phyloP scores from a whole-genome alignment of 768 basidiomycete genomes.

The Rhizopogon vesiculosus region DNA sequence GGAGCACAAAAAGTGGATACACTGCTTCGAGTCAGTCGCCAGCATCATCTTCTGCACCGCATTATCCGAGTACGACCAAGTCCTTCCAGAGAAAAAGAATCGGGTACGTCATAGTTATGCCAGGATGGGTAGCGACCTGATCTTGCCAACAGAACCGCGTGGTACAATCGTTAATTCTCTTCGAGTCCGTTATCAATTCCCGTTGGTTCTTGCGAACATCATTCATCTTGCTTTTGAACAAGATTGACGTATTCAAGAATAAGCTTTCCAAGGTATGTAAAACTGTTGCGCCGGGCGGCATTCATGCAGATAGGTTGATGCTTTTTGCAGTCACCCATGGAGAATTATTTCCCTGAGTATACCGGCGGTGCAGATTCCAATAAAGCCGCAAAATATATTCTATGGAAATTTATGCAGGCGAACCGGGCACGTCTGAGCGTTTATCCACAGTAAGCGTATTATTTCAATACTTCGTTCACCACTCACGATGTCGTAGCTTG shows the following conservation, averaged over 20 bases:
- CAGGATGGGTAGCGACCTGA: neutral
- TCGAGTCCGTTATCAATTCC: constrained; percentile 77
- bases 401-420: constrained; percentile 94
- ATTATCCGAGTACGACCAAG: constrained; percentile 73
- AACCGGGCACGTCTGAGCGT: constrained; percentile 81
- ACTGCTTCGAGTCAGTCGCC: constrained; percentile 78
- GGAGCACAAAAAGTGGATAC: constrained; percentile 81
- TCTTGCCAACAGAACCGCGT: constrained; percentile 57
- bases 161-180: constrained; percentile 68
- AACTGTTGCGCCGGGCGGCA: neutral
- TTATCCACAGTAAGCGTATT: constrained; percentile 74
- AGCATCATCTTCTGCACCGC: constrained; percentile 76
- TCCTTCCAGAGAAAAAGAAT: constrained; percentile 52
- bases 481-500: neutral
- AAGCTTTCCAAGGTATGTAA: constrained; percentile 52
- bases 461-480: neutral
- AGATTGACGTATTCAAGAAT: constrained; percentile 73
- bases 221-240: constrained; percentile 67
- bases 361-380: constrained; percentile 87
- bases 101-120: constrained; percentile 19
- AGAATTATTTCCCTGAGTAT: constrained; percentile 82
- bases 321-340: constrained; percentile 55
- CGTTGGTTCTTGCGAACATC: constrained; percentile 72
- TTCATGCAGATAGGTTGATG: neutral
- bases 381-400: constrained; percentile 90